phyloP scores from a whole-genome alignment of 2,329 filamentous ascomycete species.

The Fusarium sp. region DNA sequence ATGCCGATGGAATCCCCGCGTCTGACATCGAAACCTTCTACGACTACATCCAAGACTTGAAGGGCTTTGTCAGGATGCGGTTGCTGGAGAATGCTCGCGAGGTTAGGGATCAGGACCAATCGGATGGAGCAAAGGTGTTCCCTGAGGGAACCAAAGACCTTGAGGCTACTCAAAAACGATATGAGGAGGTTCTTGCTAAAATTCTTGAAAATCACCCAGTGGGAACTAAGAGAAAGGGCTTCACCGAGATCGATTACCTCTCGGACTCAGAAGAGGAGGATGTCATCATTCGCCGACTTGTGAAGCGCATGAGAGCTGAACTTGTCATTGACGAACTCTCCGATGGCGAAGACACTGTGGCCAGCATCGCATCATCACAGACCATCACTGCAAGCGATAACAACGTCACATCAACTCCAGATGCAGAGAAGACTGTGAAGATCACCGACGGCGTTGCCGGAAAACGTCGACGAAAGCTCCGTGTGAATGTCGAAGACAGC shows the following conservation, averaged over 20 bases:
- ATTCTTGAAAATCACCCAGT: constrained; percentile 54
- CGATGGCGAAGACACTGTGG: constrained; percentile 56
- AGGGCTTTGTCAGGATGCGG: constrained; percentile 77
- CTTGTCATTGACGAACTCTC: constrained; percentile 66
- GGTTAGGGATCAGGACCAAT: constrained; percentile 66
- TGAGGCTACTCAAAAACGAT: constrained; percentile 61
- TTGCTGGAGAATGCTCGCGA: constrained; percentile 74
- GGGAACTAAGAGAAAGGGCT: constrained; percentile 59
- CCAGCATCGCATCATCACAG: constrained; percentile 46
- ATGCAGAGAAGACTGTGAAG: constrained; percentile 54
- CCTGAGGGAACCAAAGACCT: constrained; percentile 59
- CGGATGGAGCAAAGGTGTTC: constrained; percentile 60
- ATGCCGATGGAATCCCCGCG: constrained; percentile 75
- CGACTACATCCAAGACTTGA: constrained; percentile 81
- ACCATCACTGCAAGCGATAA: constrained; percentile 46
- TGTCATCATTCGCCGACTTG: constrained; percentile 64
- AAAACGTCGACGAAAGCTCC: constrained; percentile 64
- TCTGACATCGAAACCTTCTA: constrained; percentile 76
- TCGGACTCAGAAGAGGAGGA: constrained; percentile 60
- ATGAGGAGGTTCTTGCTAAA: constrained; percentile 64
- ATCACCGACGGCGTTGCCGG: constrained; percentile 57
- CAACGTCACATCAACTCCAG: constrained; percentile 37
- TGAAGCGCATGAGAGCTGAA: constrained; percentile 73
- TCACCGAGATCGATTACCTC: constrained; percentile 64
- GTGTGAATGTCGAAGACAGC: constrained; percentile 57